Evolutionary conservation across 352 stramenopile species (phyloP), one percentile per base, ranked within the genome.

Genomic region (Globisporangium rhizosaccharum): DNA sequence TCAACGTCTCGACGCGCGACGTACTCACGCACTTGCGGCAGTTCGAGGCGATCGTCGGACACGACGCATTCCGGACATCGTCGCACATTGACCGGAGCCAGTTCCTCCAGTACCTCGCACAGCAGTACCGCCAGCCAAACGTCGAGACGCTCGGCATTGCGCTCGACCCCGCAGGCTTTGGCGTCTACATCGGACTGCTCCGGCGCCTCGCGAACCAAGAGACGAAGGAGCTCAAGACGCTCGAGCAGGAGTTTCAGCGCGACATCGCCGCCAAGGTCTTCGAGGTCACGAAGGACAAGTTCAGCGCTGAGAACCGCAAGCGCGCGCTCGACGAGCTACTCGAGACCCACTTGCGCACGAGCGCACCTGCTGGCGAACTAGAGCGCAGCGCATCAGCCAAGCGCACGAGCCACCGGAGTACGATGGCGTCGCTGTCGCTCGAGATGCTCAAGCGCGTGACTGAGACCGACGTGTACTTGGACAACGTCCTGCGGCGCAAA

Each of bases 221-320:
- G 59, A 78, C 82, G 61, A 90, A 88, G 42, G 81, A 95, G 61
- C 76, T 95, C 42, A 88, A 90, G 57, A 71, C 71, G 26, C 60
- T 94, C 3, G 82, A 94, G 51, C 70, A 88, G 18, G 82, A 94
- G 44, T 92, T 94, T 66, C 78, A 91, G 58, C 76, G 80, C 12
- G 82, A 78, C 48, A 83, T 94, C 41, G 81, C 82, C 0, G 77
- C 88, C 55, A 82, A 81, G 36, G 80, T 92, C 17, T 94, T 94
- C 64, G 75, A 90, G 51, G 62, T 94, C 4, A 88, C 85, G 5
- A 90, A 94, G 61, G 76, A 90, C 33, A 92, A 92, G 46, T 95
- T 93, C 61, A 92, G 80, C 53, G 68, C 79, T 30, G 83, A 89
- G 12, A 95, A 93, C 66, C 76, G 83, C 17, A 72, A 90, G 61